These are phyloP conservation scores for Macroventuria anomochaeta DNA, from an alignment of 2,329 filamentous ascomycete species.

Conservation along the genomic window DNA sequence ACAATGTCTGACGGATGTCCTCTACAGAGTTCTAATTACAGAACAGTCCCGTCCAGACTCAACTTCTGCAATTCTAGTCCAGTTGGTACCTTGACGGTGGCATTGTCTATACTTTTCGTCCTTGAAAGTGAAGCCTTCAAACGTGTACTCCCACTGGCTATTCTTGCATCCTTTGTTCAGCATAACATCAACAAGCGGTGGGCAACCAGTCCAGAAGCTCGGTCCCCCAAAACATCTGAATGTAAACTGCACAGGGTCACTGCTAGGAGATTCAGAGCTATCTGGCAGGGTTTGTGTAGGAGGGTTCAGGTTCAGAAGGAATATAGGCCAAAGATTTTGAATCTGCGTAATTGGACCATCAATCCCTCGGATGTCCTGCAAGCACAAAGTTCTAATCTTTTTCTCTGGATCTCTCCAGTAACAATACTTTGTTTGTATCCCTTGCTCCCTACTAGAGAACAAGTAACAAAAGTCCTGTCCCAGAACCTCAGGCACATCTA, in stretches of 20 bases:
- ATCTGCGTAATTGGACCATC: not conserved
- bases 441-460: not conserved
- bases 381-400: not conserved
- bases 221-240: slow-evolving; percentile 1
- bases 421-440: slow-evolving; percentile 1
- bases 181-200: not conserved
- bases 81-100: not conserved
- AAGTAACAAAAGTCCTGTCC: no score
- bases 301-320: no score
- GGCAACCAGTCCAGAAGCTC: not conserved
- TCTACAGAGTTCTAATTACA: not conserved
- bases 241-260: not conserved
- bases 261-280: not conserved
- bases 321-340: not conserved
- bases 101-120: not conserved
- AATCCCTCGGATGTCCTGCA: not conserved
- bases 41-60: not conserved
- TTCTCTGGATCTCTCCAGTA: no score
- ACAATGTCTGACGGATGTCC: no score
- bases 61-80: not conserved
- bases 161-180: not conserved
- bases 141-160: not conserved
- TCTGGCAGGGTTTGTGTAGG: not conserved
- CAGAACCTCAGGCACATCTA: not conserved
- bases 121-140: not conserved